Base-by-base conservation (phyloP, 371 early-diverging fungal genomes). In the Apophysomyces ossiformis region DNA sequence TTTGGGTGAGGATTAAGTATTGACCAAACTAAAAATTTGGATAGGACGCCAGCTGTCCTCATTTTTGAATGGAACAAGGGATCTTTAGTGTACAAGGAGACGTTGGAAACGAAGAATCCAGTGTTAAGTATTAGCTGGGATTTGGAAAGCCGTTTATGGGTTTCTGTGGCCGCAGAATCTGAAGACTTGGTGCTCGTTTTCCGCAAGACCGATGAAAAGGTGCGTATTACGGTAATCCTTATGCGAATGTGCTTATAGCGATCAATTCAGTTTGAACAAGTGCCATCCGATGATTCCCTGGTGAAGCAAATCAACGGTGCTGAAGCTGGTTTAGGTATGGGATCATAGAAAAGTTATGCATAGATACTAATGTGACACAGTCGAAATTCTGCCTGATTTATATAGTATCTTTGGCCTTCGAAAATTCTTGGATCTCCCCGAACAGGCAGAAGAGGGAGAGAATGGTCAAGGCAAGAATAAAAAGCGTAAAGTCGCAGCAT, bases 371-470 rank as follows among this genome's bases (percentile, higher is more conserved):
- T 15, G 9, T 15, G 45, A 58, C 37, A 3, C 58, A 62, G 81
- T 81, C 8, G 75, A 79, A 8, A 69, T 71, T 2, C 59, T 83
- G 26, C 80, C 81, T 47, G 85, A 87, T 56, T 71, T 85, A 41
- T 83, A 81, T 68, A 74, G 76, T 38, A 80, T 82, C 15, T 85
- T 85, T 66, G 83, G 83, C 9, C 71, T 87, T 66, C 82, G 87
- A 60, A 87, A 87, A 67, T 76, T 77, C 64, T 66, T 77, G 12
- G 82, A 82, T 69, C 69, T 75, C 37, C 74, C 77, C 11, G 77
- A 77, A 26, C 61, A 73, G 8, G 11, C 71, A 65, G 67, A 74
- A 57, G 73, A 70, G 36, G 67, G 67, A 9, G 65, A 67, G 21
- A 64, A 64, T 44, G 61, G 32, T 37, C 58, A 39, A 39, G 54